Evolutionary conservation across 805 yeast species (phyloP).

Genomic region (Naumovozyma castellii): DNA sequence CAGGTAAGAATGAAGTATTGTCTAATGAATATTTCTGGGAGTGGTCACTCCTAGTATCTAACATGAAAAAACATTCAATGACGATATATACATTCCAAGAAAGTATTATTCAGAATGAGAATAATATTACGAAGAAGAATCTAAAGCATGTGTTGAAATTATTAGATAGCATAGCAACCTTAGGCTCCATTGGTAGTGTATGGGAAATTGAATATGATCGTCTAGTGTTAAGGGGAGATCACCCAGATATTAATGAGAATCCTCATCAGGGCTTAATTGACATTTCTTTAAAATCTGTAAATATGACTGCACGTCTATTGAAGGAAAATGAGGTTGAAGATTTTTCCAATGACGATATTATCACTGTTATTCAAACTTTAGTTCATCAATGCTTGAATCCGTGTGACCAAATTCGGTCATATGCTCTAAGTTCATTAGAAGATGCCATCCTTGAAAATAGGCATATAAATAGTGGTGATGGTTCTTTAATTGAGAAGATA

Average conservation of each 20-base stretch:
- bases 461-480: conserved; percentile 4
- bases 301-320: conserved; percentile 45
- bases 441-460: conserved; percentile 30
- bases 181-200: conserved; percentile 71
- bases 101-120: neutral
- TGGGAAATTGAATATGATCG: conserved; percentile 57
- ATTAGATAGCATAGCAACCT: conserved; percentile 69
- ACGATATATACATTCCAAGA: conserved; percentile 1
- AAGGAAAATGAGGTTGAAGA: conserved; percentile 19
- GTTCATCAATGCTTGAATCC: conserved; percentile 85
- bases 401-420: conserved; percentile 59
- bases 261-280: conserved; percentile 47
- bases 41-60: conserved; percentile 33
- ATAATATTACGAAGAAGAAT: conserved; percentile 24
- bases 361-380: conserved; percentile 63
- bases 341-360: conserved; percentile 27
- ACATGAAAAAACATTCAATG: conserved; percentile 19
- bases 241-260: conserved; percentile 33
- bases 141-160: conserved; percentile 61
- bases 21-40: conserved; percentile 47
- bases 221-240: conserved; percentile 35
- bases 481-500: conserved; percentile 31
- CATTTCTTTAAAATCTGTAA: conserved; percentile 49
- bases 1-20: conserved; percentile 31
- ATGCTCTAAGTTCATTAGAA: conserved; percentile 54